Conservation (phyloP, 345 rosid genomes). For the Punica granatum region DNA sequence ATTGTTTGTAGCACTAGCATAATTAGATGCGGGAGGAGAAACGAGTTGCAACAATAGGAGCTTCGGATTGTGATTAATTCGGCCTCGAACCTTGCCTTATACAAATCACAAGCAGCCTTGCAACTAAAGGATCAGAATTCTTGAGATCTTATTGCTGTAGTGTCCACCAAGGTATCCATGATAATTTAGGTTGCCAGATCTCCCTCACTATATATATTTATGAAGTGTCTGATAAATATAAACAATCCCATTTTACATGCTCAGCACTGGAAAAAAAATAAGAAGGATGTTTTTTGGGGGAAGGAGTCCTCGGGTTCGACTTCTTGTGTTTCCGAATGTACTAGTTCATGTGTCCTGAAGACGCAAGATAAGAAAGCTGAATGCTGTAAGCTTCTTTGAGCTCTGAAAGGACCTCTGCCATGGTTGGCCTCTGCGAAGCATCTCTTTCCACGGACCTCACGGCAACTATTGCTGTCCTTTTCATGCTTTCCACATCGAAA, state of each 20-base stretch:
- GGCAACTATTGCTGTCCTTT: constrained; percentile 47
- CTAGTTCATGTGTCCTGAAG: constrained; percentile 38
- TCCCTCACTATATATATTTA: not conserved
- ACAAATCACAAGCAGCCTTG: not conserved
- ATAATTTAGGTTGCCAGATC: not conserved
- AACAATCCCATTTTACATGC: not conserved
- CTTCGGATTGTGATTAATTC: too few relatives aligned
- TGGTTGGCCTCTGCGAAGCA: constrained; percentile 60
- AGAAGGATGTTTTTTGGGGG: not conserved
- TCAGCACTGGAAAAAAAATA: not conserved
- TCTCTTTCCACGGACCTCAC: constrained; percentile 72
- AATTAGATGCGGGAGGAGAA: not conserved
- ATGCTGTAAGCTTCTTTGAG: constrained; percentile 71
- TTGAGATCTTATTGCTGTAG: not conserved
- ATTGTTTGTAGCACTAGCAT: not conserved
- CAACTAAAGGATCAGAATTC: not conserved
- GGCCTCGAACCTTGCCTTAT: not conserved
- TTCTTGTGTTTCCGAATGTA: not conserved
- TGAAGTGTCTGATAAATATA: not conserved
- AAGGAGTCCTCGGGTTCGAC: not conserved
- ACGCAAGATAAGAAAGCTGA: constrained; percentile 70
- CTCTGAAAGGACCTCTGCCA: constrained; percentile 51
- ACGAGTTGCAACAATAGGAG: not conserved
- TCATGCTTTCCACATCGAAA: constrained; percentile 70
- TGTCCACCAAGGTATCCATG: not conserved